These are phyloP conservation scores for Alternaria triticina DNA, from an alignment of 2,329 filamentous ascomycete genomes.

Conservation along the genomic window DNA sequence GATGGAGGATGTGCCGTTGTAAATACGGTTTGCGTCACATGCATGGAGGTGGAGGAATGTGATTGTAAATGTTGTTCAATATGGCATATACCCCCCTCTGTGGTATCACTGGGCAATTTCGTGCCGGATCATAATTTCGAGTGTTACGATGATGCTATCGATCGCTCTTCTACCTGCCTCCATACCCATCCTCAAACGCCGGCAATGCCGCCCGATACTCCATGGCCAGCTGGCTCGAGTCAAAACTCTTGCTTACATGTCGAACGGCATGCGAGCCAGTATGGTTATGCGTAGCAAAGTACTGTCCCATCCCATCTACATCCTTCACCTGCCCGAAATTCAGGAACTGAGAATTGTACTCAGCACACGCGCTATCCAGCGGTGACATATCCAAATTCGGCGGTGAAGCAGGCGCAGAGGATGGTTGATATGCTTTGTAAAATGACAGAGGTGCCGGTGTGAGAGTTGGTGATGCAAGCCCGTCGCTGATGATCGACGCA, in stretches of 20 bases:
- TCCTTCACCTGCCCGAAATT: neutral
- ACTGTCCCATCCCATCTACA: slow-evolving; percentile 5
- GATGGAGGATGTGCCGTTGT: slow-evolving; percentile 73
- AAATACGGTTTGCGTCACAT: neutral
- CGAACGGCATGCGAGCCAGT: slow-evolving; percentile 10
- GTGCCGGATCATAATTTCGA: neutral
- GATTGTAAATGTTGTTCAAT: neutral
- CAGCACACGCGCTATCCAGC: neutral
- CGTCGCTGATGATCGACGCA: neutral
- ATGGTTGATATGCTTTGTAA: slow-evolving; percentile 32
- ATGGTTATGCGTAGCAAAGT: slow-evolving; percentile 19
- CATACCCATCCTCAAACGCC: slow-evolving; percentile 27
- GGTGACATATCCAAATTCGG: neutral
- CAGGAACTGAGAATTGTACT: neutral
- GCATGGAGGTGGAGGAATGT: neutral
- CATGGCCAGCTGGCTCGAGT: slow-evolving; percentile 26
- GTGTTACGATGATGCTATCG: neutral
- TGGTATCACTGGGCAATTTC: neutral
- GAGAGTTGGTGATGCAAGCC: slow-evolving; percentile 7
- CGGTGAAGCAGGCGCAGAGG: neutral
- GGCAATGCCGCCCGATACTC: slow-evolving; percentile 36
- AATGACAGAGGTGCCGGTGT: slow-evolving; percentile 6
- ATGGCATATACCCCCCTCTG: neutral
- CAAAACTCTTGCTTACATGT: slow-evolving; percentile 1
- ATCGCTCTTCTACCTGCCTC: neutral